These are phyloP conservation scores for Plasmodium cynomolgi DNA, from an alignment of 169 alveolate genomes.

Conservation along the genomic window DNA sequence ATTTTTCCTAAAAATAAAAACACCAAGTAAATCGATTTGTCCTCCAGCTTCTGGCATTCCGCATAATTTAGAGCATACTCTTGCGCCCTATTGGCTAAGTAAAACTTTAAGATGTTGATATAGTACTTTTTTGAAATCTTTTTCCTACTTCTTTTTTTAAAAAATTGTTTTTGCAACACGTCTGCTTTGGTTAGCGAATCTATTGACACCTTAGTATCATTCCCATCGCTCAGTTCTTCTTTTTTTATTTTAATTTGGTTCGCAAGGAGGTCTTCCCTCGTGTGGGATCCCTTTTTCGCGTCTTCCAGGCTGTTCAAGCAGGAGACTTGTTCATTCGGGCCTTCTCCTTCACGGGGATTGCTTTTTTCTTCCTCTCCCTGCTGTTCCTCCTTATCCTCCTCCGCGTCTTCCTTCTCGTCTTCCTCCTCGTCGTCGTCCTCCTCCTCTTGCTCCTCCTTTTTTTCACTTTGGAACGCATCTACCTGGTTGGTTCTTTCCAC, in stretches of 20 bases:
- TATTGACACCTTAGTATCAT: background rate
- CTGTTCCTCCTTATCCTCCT: no score
- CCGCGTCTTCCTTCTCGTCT: background rate
- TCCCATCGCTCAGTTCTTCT: slow-evolving; percentile 15
- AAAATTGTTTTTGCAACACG: slow-evolving; percentile 14
- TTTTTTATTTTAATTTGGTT: slow-evolving; percentile 22
- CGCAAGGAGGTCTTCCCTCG: background rate
- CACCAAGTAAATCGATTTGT: slow-evolving; percentile 43
- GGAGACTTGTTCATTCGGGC: background rate
- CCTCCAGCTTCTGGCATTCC: slow-evolving; percentile 29
- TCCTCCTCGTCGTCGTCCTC: background rate
- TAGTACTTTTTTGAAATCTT: slow-evolving; percentile 57
- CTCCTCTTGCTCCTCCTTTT: background rate
- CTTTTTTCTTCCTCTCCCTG: background rate
- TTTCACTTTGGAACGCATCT: background rate
- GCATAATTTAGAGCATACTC: slow-evolving; percentile 16
- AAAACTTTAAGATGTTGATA: slow-evolving; percentile 37
- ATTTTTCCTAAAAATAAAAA: slow-evolving; percentile 65
- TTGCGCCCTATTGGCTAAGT: slow-evolving; percentile 38
- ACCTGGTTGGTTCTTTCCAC: background rate
- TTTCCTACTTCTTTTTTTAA: slow-evolving; percentile 9
- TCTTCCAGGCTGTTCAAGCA: background rate
- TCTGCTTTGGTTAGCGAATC: background rate
- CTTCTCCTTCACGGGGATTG: background rate
- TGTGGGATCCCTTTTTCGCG: background rate